phyloP scores from a whole-genome alignment of 805 yeast species.

The Teunomyces pallodes region DNA sequence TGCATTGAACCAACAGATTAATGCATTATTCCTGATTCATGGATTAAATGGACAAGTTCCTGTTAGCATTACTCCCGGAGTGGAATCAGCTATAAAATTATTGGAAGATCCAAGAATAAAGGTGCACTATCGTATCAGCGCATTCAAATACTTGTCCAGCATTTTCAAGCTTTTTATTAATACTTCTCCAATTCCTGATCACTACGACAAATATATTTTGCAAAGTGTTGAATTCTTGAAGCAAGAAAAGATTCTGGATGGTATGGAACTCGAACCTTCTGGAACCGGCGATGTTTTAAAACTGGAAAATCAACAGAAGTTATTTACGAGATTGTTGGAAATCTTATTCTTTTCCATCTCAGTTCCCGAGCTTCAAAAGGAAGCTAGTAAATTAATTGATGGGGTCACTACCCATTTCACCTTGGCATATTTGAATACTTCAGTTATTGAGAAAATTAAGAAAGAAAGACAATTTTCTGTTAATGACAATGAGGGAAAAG shows the following conservation, averaged over 20 bases:
- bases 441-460: slow-evolving; percentile 65
- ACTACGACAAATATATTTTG: slow-evolving; percentile 42
- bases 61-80: slow-evolving; percentile 79
- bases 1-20: slow-evolving; percentile 62
- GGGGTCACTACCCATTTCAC: slow-evolving; percentile 78
- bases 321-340: slow-evolving; percentile 63
- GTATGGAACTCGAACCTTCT: slow-evolving; percentile 36
- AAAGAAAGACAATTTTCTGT: slow-evolving; percentile 70
- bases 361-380: slow-evolving; percentile 65
- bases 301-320: slow-evolving; percentile 59
- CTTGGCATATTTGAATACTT: slow-evolving; percentile 71
- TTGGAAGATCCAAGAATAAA: slow-evolving; percentile 65
- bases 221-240: slow-evolving; percentile 48
- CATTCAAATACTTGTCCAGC: slow-evolving; percentile 68
- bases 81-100: slow-evolving; percentile 72
- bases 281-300: slow-evolving; percentile 47
- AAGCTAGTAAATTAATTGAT: slow-evolving; percentile 59
- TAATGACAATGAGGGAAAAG: slow-evolving; percentile 75
- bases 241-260: slow-evolving; percentile 34
- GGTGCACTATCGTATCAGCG: slow-evolving; percentile 68
- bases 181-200: slow-evolving; percentile 46
- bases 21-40: slow-evolving; percentile 66
- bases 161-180: slow-evolving; percentile 69
- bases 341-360: slow-evolving; percentile 75
- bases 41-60: slow-evolving; percentile 62